Conservation (phyloP, 2,329 filamentous ascomycete species). For the Aspergillus hortae region DNA sequence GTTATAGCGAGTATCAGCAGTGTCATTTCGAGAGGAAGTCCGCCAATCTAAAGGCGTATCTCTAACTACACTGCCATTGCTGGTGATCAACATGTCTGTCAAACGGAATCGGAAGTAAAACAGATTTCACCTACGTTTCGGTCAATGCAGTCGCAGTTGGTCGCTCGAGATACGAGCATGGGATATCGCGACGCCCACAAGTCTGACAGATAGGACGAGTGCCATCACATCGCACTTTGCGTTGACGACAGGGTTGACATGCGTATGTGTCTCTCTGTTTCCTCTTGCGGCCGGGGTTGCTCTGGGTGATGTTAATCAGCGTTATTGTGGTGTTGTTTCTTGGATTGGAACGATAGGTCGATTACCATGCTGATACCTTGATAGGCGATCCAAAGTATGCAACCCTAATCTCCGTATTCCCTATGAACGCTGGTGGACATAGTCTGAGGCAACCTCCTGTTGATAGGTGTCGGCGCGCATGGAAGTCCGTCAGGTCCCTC, state of each 20-base stretch:
- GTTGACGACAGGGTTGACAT: constrained; percentile 1
- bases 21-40: not conserved
- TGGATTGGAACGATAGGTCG: no score
- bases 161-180: constrained; percentile 1
- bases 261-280: not conserved
- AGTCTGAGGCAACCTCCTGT: no score
- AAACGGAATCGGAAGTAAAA: no score
- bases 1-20: not conserved
- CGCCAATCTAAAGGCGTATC: not conserved
- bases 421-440: no score
- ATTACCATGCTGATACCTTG: not conserved
- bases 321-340: no score
- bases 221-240: constrained; percentile 9
- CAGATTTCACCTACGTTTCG: not conserved
- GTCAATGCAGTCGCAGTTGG: not conserved
- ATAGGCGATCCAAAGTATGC: no score
- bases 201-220: constrained; percentile 3
- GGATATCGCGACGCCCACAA: constrained; percentile 2
- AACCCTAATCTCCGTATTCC: no score
- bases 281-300: not conserved
- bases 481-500: no score
- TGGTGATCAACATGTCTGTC: no score
- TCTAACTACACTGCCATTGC: not conserved
- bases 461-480: no score
- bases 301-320: not conserved